Conservation (phyloP, 108 stramenopile species). For the Pseudonitzschia multiseries region DNA sequence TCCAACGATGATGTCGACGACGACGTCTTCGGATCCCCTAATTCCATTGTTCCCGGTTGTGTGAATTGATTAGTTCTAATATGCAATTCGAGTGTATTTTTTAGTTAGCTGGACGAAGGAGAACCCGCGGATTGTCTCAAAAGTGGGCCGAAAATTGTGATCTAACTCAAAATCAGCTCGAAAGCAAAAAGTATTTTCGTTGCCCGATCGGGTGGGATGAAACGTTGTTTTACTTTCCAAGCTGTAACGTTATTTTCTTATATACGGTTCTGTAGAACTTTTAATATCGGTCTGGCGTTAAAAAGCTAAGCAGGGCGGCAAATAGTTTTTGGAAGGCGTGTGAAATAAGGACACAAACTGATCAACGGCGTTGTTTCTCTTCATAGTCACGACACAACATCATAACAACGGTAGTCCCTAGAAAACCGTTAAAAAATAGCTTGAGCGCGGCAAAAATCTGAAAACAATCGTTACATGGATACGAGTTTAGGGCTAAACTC, state of each 20-base stretch:
- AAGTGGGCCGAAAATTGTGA: background rate
- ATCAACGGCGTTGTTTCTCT: background rate
- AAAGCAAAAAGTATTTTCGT: conserved; percentile 5
- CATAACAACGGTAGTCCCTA: too few species aligned
- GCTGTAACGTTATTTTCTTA: background rate
- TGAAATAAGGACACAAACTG: background rate
- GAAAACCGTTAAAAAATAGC: too few species aligned
- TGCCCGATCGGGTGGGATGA: background rate
- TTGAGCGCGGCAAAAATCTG: too few species aligned
- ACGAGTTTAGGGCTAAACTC: too few species aligned
- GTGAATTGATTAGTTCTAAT: background rate
- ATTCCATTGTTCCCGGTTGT: conserved; percentile 5
- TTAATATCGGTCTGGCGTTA: background rate
- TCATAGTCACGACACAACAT: background rate
- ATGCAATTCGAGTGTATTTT: background rate
- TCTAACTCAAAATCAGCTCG: background rate
- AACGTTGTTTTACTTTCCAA: background rate
- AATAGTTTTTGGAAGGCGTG: background rate
- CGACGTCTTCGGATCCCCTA: conserved; percentile 4
- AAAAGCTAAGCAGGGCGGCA: background rate
- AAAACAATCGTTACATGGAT: too few species aligned
- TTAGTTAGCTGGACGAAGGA: background rate
- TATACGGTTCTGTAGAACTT: background rate
- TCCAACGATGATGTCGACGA: background rate
- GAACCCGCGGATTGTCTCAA: background rate